phyloP scores from a whole-genome alignment of 305 asterid genomes.

The Fraxinus dipetala region DNA sequence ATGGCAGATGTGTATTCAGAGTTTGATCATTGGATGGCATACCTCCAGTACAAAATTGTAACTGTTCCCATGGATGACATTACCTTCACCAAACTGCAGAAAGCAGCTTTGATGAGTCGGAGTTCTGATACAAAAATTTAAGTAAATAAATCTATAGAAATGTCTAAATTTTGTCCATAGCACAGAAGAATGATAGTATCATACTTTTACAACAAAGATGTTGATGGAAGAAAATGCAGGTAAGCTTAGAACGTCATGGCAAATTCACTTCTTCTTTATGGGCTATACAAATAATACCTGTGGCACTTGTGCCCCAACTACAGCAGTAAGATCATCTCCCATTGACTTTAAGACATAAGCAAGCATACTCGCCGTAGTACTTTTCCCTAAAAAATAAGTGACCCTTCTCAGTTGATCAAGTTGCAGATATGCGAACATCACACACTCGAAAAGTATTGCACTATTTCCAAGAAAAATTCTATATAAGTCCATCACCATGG shows the following conservation, averaged over 20 bases:
- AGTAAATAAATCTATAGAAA: background rate
- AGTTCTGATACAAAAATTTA: background rate
- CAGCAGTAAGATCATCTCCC: constrained; percentile 44
- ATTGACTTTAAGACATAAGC: constrained; percentile 34
- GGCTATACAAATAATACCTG: constrained; percentile 27
- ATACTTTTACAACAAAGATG: background rate
- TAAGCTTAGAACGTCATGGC: background rate
- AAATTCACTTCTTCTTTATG: background rate
- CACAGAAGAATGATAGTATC: background rate
- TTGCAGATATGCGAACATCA: background rate
- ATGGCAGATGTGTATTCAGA: background rate
- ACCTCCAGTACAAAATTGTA: constrained; percentile 41
- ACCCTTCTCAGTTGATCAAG: background rate
- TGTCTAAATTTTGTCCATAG: background rate
- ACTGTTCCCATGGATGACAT: constrained; percentile 31
- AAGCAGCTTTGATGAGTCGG: background rate
- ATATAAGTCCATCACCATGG: background rate
- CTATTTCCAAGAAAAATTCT: background rate
- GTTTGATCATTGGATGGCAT: constrained; percentile 8
- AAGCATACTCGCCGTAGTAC: constrained; percentile 40
- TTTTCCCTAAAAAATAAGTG: constrained; percentile 30
- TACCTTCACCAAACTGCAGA: constrained; percentile 37
- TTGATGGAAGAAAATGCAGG: background rate
- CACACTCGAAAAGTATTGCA: background rate
- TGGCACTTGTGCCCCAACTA: constrained; percentile 42